phyloP scores from a whole-genome alignment of 169 alveolate species.

The Theileria luwenshuni region DNA sequence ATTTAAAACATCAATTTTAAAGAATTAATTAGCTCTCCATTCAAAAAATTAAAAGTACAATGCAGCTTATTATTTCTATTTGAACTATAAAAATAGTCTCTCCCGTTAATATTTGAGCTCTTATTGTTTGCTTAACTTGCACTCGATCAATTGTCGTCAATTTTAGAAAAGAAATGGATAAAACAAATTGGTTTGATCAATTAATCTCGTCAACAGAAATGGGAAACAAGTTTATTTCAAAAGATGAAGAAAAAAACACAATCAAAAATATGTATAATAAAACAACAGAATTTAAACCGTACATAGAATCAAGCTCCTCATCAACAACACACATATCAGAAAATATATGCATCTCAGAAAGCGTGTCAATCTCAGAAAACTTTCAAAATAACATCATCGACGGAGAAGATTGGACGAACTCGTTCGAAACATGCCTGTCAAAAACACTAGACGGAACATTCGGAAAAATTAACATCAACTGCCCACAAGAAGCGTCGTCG shows the following conservation, averaged over 20 bases:
- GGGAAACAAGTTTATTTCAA: too few relatives aligned
- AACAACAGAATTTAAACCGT: too few relatives aligned
- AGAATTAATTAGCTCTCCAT: not conserved
- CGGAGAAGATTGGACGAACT: slow-evolving; percentile 12
- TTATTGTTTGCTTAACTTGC: slow-evolving; percentile 22
- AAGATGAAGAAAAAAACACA: too few relatives aligned
- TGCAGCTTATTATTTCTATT: slow-evolving; percentile 15
- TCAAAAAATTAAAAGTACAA: not conserved
- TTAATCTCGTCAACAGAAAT: too few relatives aligned
- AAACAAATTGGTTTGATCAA: too few relatives aligned
- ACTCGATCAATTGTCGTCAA: not conserved
- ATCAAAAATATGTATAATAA: too few relatives aligned
- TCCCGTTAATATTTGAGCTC: not conserved
- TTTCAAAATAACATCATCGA: not conserved
- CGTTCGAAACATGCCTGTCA: slow-evolving; percentile 5
- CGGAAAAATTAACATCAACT: not conserved
- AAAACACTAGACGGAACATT: not conserved
- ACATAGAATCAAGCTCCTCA: slow-evolving; percentile 13
- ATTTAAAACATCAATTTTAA: too few relatives aligned
- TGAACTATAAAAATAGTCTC: slow-evolving; percentile 1
- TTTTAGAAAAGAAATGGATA: too few relatives aligned
- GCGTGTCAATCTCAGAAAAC: slow-evolving; percentile 1
- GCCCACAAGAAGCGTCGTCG: not conserved
- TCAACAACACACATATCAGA: slow-evolving; percentile 14
- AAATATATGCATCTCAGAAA: not conserved